Evolutionary conservation across 345 rosid genomes (phyloP), one percentile per base, ranked within the genome.

Genomic region (Pistacia atlantica): DNA sequence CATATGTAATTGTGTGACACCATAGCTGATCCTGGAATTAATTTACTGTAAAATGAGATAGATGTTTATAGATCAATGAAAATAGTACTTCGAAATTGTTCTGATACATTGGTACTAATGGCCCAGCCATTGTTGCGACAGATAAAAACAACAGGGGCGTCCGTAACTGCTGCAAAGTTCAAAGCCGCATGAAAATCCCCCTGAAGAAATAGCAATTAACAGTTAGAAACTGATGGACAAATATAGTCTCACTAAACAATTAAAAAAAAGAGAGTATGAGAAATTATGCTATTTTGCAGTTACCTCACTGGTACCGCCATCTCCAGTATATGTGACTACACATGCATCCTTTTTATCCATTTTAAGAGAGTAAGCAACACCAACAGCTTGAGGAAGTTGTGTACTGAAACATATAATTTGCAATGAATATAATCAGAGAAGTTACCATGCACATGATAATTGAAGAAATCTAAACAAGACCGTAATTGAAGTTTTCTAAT

Each of bases 111-210:
- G 55, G 97, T 93, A 66, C 97, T 93, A 70, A 93, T 93, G 18
- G 97, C 98, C 94, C 96, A 93, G 74, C 98, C 96, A 67, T 91
- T 93, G 88, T 93, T 93, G 7, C 98, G 88, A 71, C 98, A 93
- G 68, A 93, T 71, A 69, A 91, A 91, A 61, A 93, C 75, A 0
- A 93, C 90, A 0, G 98, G 98, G 54, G 94, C 89, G 74, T 90
- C 93, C 87, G 79, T 69, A 1, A 93, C 98, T 4, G 98, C 96
- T 65, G 94, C 98, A n/a, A 91, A 93, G 83, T 93, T 93, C 84
- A 93, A 59, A 37, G 87, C 93, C 12, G 98, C 98, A 72, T 93
- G 98, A 79, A 93, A 93, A 82, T 93, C 96, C 68, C 98, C 98
- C 97, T 91, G 80, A 22, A 71, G 49, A 67, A 59, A 65, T 17